A percentile compares a stretch with the other conserved stretches of the same genome.
Conservation (phyloP, 768 basidiomycete species). For the Calvatia gigantea region DNA sequence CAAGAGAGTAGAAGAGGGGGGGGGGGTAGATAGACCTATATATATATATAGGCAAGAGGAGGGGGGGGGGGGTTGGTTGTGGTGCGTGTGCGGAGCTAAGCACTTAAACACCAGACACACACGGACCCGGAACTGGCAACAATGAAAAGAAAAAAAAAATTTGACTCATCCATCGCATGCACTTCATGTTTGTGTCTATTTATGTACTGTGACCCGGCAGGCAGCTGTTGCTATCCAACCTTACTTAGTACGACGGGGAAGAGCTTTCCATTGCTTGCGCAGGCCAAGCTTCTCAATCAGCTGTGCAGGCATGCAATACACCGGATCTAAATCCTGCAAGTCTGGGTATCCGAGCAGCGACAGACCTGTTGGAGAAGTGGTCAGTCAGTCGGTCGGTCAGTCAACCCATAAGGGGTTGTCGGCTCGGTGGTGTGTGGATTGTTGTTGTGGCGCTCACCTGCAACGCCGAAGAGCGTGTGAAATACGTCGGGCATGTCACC, state of each 20-base stretch:
- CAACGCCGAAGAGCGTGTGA: conserved; percentile 90
- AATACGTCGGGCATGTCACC: conserved; percentile 97
- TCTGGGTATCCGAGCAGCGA: conserved; percentile 87
- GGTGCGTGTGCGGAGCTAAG: not conserved
- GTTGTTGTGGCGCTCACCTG: conserved; percentile 43
- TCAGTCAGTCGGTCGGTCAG: not conserved
- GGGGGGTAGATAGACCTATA: not conserved
- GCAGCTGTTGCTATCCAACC: no score
- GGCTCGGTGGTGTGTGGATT: no score
- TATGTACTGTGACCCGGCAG: no score
- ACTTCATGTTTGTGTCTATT: no score
- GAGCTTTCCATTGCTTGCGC: conserved; percentile 59
- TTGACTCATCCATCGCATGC: no score
- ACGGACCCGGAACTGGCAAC: no score
- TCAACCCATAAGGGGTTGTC: no score
- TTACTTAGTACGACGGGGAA: conserved; percentile 30
- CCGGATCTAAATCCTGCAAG: conserved; percentile 83
- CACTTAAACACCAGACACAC: no score
- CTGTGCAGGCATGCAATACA: conserved; percentile 91
- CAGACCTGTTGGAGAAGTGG: conserved; percentile 48
- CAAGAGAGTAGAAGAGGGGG: not conserved
- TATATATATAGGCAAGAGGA: not conserved
- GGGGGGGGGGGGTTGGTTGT: not conserved
- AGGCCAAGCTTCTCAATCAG: conserved; percentile 71
- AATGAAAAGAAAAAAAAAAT: no score